Conservation (phyloP, 2,329 filamentous ascomycete genomes). For the Sarocladium kiliense region DNA sequence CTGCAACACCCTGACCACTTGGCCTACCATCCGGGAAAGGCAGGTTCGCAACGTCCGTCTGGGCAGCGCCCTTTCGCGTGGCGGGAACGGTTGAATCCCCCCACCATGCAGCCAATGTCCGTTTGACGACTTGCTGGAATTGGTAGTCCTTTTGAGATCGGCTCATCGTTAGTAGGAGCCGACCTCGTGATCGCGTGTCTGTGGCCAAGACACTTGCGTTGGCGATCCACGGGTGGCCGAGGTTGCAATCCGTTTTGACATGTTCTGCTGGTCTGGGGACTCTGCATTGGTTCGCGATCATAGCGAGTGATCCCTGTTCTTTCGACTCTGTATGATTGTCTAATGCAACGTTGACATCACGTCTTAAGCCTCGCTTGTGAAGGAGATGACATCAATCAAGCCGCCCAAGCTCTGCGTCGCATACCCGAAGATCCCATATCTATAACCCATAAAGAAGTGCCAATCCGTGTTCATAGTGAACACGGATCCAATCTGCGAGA, state of each 20-base stretch:
- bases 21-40: background rate
- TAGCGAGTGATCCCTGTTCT: background rate
- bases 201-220: background rate
- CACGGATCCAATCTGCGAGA: constrained; percentile 27
- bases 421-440: constrained; percentile 44
- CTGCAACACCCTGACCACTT: too few relatives aligned
- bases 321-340: background rate
- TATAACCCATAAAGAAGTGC: constrained; percentile 42
- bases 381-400: constrained; percentile 8
- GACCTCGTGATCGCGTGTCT: background rate
- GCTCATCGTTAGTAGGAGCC: background rate
- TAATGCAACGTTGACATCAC: too few relatives aligned
- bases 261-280: background rate
- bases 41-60: background rate
- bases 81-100: background rate
- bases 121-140: background rate
- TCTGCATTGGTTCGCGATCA: background rate
- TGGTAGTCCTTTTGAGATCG: background rate
- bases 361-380: constrained; percentile 5
- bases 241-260: background rate
- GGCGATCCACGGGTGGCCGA: constrained; percentile 2
- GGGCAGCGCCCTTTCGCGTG: background rate
- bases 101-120: background rate
- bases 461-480: constrained; percentile 33
- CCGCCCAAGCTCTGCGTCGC: constrained; percentile 30